Conservation (phyloP, 2,329 filamentous ascomycete species). For the Trichoderma lentiforme region DNA sequence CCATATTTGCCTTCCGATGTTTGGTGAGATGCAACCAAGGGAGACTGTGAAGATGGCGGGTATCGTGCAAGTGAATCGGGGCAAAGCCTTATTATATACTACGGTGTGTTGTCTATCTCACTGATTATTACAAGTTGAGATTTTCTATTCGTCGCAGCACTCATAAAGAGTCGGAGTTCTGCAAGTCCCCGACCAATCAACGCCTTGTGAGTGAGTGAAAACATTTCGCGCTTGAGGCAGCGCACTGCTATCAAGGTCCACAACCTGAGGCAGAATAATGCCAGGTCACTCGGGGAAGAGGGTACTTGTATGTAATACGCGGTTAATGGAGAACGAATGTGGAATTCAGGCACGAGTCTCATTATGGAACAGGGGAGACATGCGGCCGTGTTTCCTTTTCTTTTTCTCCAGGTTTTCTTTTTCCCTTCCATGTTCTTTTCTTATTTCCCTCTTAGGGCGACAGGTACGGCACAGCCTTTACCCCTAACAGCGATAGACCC, state of each 20-base stretch:
- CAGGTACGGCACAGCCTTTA: not conserved
- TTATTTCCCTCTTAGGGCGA: not conserved
- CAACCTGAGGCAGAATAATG: slow-evolving; percentile 1
- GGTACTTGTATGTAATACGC: not conserved
- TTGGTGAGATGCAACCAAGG: not conserved
- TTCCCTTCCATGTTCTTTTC: not conserved
- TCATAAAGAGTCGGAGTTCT: not conserved
- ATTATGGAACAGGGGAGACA: not conserved
- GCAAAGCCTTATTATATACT: not conserved
- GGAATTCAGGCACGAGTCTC: slow-evolving; percentile 5
- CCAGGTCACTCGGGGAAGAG: not conserved
- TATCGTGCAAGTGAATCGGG: not conserved
- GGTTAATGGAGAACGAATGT: slow-evolving; percentile 1
- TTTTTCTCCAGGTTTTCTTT: not conserved
- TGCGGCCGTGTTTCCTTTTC: not conserved
- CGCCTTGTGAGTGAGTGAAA: not conserved
- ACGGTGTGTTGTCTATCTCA: not conserved
- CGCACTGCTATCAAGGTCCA: not conserved
- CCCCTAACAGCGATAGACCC: not conserved
- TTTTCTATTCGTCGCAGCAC: not conserved
- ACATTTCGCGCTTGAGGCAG: not conserved
- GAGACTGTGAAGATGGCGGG: not conserved
- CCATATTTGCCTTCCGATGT: not conserved
- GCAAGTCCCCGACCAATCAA: not conserved
- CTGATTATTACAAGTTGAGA: not conserved